Percentiles rank a stretch among this genome's conserved stretches.
Evolutionary conservation across 169 alveolate species (phyloP).

Genomic region (Neospora caninum): DNA sequence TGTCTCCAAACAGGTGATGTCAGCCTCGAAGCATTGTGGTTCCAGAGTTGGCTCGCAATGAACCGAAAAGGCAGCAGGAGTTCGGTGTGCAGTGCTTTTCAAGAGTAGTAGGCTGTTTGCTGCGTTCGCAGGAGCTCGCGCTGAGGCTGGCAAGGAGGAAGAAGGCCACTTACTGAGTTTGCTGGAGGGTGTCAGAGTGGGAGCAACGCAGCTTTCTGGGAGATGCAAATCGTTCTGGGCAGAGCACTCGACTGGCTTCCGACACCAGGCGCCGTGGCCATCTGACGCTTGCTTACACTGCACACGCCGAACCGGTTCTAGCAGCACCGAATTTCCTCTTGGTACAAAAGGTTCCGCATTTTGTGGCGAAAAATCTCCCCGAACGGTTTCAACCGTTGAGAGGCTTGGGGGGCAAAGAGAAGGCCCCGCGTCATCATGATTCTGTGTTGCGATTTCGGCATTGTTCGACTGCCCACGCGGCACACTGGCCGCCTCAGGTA

Average conservation of each 20-base stretch:
- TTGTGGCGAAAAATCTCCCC: neutral
- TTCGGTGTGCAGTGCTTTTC: neutral
- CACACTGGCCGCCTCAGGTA: no score
- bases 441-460: no score
- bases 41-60: neutral
- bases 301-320: neutral
- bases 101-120: neutral
- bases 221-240: no score
- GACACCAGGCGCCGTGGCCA: neutral
- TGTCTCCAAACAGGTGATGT: neutral
- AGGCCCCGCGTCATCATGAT: neutral
- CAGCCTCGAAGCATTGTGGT: neutral
- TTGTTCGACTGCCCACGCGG: no score
- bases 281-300: neutral
- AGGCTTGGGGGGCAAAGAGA: neutral
- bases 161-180: no score
- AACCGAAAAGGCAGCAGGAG: constrained; percentile 29
- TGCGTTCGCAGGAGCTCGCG: neutral
- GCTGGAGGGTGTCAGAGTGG: no score
- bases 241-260: no score
- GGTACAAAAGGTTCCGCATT: neutral
- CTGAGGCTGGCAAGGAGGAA: no score
- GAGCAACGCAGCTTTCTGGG: no score
- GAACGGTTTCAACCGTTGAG: neutral
- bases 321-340: neutral